Conservation (phyloP, 805 yeast species). For the Saturnispora besseyi region DNA sequence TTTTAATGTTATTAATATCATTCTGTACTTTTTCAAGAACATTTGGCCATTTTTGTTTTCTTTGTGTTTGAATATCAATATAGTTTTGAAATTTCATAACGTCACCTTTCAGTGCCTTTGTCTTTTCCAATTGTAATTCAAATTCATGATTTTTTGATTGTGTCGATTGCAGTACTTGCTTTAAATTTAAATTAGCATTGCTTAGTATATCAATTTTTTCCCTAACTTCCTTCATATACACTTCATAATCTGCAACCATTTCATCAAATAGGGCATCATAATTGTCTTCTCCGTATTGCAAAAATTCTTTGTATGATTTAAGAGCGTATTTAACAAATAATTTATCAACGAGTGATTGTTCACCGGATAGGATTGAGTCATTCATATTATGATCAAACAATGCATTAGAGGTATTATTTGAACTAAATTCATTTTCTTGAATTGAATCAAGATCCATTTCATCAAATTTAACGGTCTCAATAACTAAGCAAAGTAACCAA, state of each 20-base stretch:
- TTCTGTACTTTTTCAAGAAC: conserved; percentile 46
- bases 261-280: conserved; percentile 45
- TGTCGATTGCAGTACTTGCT: conserved; percentile 32
- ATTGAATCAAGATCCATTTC: conserved; percentile 23
- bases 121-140: conserved; percentile 45
- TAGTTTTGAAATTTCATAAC: conserved; percentile 62
- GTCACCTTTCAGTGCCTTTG: conserved; percentile 61
- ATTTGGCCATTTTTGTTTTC: conserved; percentile 55
- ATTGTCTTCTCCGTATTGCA: conserved; percentile 52
- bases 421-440: conserved; percentile 14
- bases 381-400: conserved; percentile 13
- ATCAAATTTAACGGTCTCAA: conserved; percentile 32
- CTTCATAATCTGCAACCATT: conserved; percentile 47
- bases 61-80: conserved; percentile 54
- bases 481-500: conserved; percentile 63
- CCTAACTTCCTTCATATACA: conserved; percentile 40
- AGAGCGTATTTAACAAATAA: conserved; percentile 42
- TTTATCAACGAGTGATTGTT: conserved; percentile 21
- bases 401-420: background rate
- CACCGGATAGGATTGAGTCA: conserved; percentile 16
- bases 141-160: conserved; percentile 38
- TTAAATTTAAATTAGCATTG: conserved; percentile 33
- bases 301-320: conserved; percentile 58
- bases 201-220: conserved; percentile 36
- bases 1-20: conserved; percentile 41